Conservation (phyloP, 805 yeast species). For the Zygosaccharomyces rouxii region DNA sequence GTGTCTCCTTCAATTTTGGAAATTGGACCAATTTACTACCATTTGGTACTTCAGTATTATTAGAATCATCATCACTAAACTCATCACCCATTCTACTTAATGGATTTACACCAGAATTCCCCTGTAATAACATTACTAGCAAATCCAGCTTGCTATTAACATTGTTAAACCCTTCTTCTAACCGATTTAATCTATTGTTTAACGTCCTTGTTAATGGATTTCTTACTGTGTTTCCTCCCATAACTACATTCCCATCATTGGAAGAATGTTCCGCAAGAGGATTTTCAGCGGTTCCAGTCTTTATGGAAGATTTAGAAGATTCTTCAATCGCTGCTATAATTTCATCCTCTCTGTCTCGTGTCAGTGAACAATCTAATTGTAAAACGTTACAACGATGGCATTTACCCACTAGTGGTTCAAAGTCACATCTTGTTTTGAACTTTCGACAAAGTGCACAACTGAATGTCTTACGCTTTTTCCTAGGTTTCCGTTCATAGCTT, state of each 20-base stretch:
- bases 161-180: conserved; percentile 26
- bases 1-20: conserved; percentile 35
- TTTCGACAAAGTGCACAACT: conserved; percentile 52
- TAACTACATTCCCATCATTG: not conserved
- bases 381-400: conserved; percentile 52
- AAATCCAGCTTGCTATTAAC: conserved; percentile 23
- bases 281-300: not conserved
- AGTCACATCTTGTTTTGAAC: conserved; percentile 56
- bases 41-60: not conserved
- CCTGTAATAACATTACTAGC: conserved; percentile 20
- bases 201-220: conserved; percentile 12
- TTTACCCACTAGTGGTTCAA: conserved; percentile 39
- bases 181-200: conserved; percentile 21
- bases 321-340: conserved; percentile 23
- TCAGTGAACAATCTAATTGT: conserved; percentile 45
- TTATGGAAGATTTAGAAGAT: conserved; percentile 11
- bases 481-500: conserved; percentile 17
- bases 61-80: not conserved
- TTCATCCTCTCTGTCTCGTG: conserved; percentile 32
- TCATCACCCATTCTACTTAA: not conserved
- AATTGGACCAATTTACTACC: not conserved
- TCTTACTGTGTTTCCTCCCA: conserved; percentile 1
- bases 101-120: conserved; percentile 9
- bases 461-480: conserved; percentile 39
- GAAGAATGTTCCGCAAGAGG: not conserved